These are phyloP conservation scores for Nannochloropsis limnetica DNA, from an alignment of 352 stramenopile genomes.

Conservation along the genomic window DNA sequence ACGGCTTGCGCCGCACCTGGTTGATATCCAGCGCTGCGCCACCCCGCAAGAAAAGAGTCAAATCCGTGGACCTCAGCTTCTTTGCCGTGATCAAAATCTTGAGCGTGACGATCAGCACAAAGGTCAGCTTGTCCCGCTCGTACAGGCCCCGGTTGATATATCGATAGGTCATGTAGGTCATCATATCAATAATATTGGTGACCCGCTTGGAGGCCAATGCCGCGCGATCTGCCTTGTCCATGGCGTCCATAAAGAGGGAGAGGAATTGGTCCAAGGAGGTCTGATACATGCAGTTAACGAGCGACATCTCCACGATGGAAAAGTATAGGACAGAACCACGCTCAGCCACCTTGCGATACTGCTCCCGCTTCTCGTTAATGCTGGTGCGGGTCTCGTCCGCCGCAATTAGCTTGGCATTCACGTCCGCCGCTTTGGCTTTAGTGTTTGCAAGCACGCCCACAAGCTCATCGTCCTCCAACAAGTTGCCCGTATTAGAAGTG, in stretches of 20 bases:
- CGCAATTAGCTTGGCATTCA: slow-evolving; percentile 91
- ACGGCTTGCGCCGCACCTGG: slow-evolving; percentile 81
- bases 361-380: slow-evolving; percentile 96
- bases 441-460: slow-evolving; percentile 93
- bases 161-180: slow-evolving; percentile 97
- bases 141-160: slow-evolving; percentile 98
- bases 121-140: slow-evolving; percentile 95
- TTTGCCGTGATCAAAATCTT: slow-evolving; percentile 93
- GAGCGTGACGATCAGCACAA: slow-evolving; percentile 88
- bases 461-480: slow-evolving; percentile 96
- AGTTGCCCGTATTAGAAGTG: slow-evolving; percentile 90
- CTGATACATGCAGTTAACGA: slow-evolving; percentile 99
- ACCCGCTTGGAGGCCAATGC: slow-evolving; percentile 93
- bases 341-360: slow-evolving; percentile 93
- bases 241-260: slow-evolving; percentile 91
- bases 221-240: slow-evolving; percentile 91
- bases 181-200: slow-evolving; percentile 96
- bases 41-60: slow-evolving; percentile 85
- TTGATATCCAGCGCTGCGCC: slow-evolving; percentile 93
- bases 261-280: slow-evolving; percentile 95
- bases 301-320: slow-evolving; percentile 91
- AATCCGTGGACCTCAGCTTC: slow-evolving; percentile 80
- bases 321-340: slow-evolving; percentile 95
- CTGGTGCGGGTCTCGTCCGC: slow-evolving; percentile 88
- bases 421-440: slow-evolving; percentile 94